Conservation (phyloP, 768 basidiomycete genomes). For the Multifurca ochricompacta region DNA sequence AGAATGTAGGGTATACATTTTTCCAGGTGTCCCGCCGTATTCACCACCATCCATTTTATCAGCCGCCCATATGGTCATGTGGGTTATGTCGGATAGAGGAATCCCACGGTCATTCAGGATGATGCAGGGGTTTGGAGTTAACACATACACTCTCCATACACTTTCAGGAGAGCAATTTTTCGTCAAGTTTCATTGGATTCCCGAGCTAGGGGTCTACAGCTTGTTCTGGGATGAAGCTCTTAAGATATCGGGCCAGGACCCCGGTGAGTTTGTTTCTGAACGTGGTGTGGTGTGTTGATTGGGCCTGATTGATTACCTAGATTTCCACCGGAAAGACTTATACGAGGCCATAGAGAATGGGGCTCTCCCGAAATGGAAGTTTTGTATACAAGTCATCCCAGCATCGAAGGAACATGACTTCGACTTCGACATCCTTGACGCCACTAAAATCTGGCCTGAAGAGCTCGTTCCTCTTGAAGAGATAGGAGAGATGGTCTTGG, state of each 20-base stretch:
- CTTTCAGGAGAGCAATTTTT: constrained; percentile 59
- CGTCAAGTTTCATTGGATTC: constrained; percentile 83
- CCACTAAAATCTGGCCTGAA: constrained; percentile 82
- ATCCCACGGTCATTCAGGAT: constrained; percentile 81
- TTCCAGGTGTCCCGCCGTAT: constrained; percentile 2
- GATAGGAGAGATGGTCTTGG: constrained; percentile 67
- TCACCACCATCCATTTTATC: background rate
- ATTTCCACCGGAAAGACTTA: constrained; percentile 78
- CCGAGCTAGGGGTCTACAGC: constrained; percentile 77
- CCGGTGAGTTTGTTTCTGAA: constrained; percentile 35
- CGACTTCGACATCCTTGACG: constrained; percentile 82
- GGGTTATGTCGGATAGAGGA: constrained; percentile 78
- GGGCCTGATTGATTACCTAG: background rate
- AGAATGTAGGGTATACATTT: constrained; percentile 36
- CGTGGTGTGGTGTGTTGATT: background rate
- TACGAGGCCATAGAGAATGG: constrained; percentile 74
- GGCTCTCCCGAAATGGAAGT: constrained; percentile 66
- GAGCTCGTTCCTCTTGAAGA: constrained; percentile 68
- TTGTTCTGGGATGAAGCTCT: constrained; percentile 87
- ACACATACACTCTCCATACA: constrained; percentile 75
- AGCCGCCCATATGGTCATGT: constrained; percentile 73
- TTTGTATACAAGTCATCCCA: constrained; percentile 67
- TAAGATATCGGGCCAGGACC: constrained; percentile 77
- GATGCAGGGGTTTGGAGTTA: constrained; percentile 88
- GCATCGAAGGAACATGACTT: constrained; percentile 72